A percentile compares a stretch with the other conserved stretches of the same genome.
Evolutionary conservation across 2,329 filamentous ascomycete species (phyloP).

Genomic region (Botrytis paeoniae): DNA sequence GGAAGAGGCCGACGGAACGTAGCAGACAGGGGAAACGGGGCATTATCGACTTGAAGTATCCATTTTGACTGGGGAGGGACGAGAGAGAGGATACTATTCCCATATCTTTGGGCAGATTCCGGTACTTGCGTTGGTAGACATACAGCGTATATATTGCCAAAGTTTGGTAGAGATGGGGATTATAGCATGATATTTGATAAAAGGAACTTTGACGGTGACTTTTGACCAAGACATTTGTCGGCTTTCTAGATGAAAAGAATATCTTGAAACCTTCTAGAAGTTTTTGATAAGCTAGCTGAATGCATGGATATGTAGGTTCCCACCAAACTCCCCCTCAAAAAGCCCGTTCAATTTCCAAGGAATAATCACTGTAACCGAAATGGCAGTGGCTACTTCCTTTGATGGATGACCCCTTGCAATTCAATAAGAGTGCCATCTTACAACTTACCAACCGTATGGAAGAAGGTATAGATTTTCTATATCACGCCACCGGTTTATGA

Average conservation of each 20-base stretch:
- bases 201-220: not conserved
- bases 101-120: not conserved
- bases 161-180: not conserved
- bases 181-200: not conserved
- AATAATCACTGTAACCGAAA: not conserved
- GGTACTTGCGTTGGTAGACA: not conserved
- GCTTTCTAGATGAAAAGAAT: not conserved
- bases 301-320: not conserved
- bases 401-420: not conserved
- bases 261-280: constrained; percentile 9
- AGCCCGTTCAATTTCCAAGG: not conserved
- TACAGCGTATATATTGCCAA: not conserved
- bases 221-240: not conserved
- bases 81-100: not conserved
- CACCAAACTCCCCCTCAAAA: not conserved
- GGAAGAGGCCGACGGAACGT: not conserved
- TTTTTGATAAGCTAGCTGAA: constrained; percentile 1
- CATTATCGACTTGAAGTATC: not conserved
- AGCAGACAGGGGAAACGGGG: not conserved
- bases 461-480: not conserved
- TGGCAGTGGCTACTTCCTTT: not conserved
- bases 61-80: not conserved
- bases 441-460: not conserved
- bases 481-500: not conserved
- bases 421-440: not conserved